A percentile compares a stretch with the other conserved stretches of the same genome.
Evolutionary conservation across 2,329 filamentous ascomycete species (phyloP).

Genomic region (Tolypocladium capitatum): DNA sequence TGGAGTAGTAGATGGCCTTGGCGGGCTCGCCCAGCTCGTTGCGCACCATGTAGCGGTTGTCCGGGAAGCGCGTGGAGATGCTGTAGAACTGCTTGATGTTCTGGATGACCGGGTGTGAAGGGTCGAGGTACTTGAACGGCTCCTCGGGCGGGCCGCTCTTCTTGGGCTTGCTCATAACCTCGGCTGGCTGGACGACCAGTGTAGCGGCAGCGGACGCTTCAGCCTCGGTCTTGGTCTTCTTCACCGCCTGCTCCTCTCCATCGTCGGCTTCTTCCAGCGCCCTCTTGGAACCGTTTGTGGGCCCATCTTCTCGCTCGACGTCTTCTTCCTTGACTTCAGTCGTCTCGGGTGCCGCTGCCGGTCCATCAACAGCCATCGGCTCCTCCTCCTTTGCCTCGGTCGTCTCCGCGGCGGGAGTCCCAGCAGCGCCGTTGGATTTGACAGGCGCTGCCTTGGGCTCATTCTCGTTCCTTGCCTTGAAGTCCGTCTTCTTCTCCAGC

Average conservation of each 20-base stretch:
- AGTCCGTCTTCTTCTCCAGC: constrained; percentile 79
- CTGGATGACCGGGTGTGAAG: constrained; percentile 61
- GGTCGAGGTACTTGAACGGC: constrained; percentile 79
- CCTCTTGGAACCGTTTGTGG: constrained; percentile 20
- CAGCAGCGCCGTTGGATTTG: constrained; percentile 3
- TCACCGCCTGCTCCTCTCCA: constrained; percentile 25
- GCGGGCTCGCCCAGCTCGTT: constrained; percentile 79
- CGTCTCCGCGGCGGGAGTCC: constrained; percentile 6
- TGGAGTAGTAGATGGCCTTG: constrained; percentile 96
- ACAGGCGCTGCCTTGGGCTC: constrained; percentile 24
- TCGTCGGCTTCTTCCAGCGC: constrained; percentile 20
- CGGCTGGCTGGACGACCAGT: constrained; percentile 5
- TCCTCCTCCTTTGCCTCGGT: constrained; percentile 9
- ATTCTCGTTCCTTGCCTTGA: constrained; percentile 61
- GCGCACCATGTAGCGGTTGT: constrained; percentile 88
- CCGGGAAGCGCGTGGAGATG: constrained; percentile 71
- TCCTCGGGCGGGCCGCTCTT: constrained; percentile 58
- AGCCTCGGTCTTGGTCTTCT: constrained; percentile 33
- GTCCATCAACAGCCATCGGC: neutral
- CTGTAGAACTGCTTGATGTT: constrained; percentile 76
- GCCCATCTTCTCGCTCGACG: neutral
- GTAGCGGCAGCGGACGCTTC: constrained; percentile 6
- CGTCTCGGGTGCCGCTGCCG: constrained; percentile 6
- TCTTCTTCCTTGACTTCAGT: constrained; percentile 16
- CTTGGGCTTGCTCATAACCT: constrained; percentile 20